A percentile compares a stretch with the other conserved stretches of the same genome.
These are phyloP conservation scores for Phytophthora pisi DNA, from an alignment of 352 stramenopile genomes.

Conservation along the genomic window DNA sequence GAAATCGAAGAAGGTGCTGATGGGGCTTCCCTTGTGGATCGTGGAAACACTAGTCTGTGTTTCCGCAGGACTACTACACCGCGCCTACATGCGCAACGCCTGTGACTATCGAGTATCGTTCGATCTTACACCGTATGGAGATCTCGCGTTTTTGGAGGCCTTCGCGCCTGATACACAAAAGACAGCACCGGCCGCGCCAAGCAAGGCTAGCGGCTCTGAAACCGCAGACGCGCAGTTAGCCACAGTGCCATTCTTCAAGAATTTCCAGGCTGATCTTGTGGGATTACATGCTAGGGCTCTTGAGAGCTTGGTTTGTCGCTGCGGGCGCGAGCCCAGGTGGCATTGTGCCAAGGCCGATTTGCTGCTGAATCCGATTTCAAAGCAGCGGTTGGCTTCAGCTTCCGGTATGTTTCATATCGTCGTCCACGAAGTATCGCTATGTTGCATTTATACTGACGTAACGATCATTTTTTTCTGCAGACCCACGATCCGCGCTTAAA, in stretches of 20 bases:
- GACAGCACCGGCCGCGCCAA: slow-evolving; percentile 9
- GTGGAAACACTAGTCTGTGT: slow-evolving; percentile 75
- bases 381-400: slow-evolving; percentile 63
- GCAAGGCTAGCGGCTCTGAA: slow-evolving; percentile 10
- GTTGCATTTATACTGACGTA: not conserved
- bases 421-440: not conserved
- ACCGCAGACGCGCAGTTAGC: slow-evolving; percentile 30
- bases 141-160: slow-evolving; percentile 74
- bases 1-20: slow-evolving; percentile 38
- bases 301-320: slow-evolving; percentile 56
- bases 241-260: slow-evolving; percentile 62
- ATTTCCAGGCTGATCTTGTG: slow-evolving; percentile 63
- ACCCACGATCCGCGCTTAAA: slow-evolving; percentile 68
- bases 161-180: slow-evolving; percentile 58
- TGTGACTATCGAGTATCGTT: slow-evolving; percentile 85
- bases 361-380: slow-evolving; percentile 71
- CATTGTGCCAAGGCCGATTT: slow-evolving; percentile 77
- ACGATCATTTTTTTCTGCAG: slow-evolving; percentile 35
- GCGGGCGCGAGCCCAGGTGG: slow-evolving; percentile 79
- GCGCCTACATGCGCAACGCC: slow-evolving; percentile 72
- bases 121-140: slow-evolving; percentile 81
- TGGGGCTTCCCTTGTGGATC: slow-evolving; percentile 68
- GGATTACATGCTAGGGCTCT: slow-evolving; percentile 59
- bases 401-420: slow-evolving; percentile 43
- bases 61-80: slow-evolving; percentile 66